phyloP scores from a whole-genome alignment of 331 rosid genomes.

The Acacia pycnantha region DNA sequence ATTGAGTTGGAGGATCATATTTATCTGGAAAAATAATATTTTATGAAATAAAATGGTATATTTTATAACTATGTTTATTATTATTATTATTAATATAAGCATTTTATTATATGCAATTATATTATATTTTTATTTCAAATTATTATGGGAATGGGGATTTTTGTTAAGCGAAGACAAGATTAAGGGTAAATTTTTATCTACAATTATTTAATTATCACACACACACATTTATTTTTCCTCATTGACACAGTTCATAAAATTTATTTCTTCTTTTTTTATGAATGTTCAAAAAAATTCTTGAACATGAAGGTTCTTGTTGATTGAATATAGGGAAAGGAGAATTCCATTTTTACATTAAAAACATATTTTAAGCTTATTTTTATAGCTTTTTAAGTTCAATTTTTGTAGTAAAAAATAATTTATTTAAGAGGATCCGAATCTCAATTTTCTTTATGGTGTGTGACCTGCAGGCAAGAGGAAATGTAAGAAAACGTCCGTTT shows the following conservation, averaged over 20 bases:
- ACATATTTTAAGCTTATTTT: too few relatives aligned
- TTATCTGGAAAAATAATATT: too few relatives aligned
- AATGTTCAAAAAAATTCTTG: background rate
- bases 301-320: background rate
- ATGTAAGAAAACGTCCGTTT: conserved; percentile 48
- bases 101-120: background rate
- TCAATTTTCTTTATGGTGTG: background rate
- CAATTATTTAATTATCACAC: too few relatives aligned
- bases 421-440: background rate
- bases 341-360: too few relatives aligned
- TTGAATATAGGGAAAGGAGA: background rate
- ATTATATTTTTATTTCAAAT: too few relatives aligned
- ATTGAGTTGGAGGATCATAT: background rate
- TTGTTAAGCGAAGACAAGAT: background rate
- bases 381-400: too few relatives aligned
- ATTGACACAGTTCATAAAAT: too few relatives aligned
- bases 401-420: too few relatives aligned
- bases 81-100: too few relatives aligned
- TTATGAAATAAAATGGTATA: too few relatives aligned
- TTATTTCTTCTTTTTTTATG: too few relatives aligned
- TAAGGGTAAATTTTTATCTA: background rate
- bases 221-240: background rate
- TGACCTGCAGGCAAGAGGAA: conserved; percentile 33
- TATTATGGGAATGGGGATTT: background rate
- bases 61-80: too few relatives aligned